Evolutionary conservation across 1,139 yeast genomes (phyloP), one percentile per base, ranked within the genome.

Genomic region (Blastobotrys apis): DNA sequence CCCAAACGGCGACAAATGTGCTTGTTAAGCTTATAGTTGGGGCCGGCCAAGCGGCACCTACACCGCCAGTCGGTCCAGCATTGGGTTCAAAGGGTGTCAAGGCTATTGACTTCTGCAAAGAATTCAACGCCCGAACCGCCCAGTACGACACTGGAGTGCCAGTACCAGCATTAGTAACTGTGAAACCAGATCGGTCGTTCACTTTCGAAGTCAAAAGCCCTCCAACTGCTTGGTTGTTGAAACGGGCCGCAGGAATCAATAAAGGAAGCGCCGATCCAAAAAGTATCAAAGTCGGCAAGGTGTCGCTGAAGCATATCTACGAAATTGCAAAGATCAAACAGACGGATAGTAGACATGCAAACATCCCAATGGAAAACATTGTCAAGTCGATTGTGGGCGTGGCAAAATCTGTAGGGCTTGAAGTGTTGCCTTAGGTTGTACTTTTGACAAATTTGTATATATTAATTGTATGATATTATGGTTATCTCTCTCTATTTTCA

Each of bases 51-150:
- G 99, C 99, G 0, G 94, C 97, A 0, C 98, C 99, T 34, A 84
- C 96, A 1, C 99, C 99, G 29, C 99, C 99, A 5, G 97, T 92
- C 19, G 98, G 99, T 53, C 99, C 99, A 32, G 98, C 98, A 0
- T 73, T 92, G 46, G 99, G 98, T 54, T 92, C 98, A 49, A 90
- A 92, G 65, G 99, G 98, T 71, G 95, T 92, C 47, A 94, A 94
- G 65, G 97, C 98, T 52, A 94, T 92, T 59, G 98, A 94, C 65
- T 92, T 92, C 62, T 92, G 98, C 72, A 94, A 92, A 67, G 97
- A 92, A 65, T 94, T 94, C 72, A 92, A 94, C 64, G 98, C 98
- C 35, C 80, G 96, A 66, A 88, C 97, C 12, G 95, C 96, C 13
- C 80, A 81, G 56, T 81, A 77, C 60, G 76, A 76, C 47, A 88